Evolutionary conservation across 129 eudicot species (phyloP).

Genomic region (Pulicaria dysenterica): DNA sequence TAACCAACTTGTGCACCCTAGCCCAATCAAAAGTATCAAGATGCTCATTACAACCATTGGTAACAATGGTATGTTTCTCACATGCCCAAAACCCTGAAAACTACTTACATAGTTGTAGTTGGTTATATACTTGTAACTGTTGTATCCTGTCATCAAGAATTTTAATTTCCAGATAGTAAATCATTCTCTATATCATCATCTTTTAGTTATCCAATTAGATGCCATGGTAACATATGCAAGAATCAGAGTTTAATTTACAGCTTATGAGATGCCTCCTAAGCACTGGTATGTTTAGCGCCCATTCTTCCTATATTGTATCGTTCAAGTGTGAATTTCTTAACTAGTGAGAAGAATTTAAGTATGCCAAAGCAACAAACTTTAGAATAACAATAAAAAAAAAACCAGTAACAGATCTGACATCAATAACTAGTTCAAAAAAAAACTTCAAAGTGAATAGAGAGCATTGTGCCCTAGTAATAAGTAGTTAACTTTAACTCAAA

Average conservation of each 20-base stretch:
- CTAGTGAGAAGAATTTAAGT: constrained; percentile 2
- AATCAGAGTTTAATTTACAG: neutral
- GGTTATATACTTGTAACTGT: neutral
- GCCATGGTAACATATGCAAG: neutral
- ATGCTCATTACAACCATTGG: constrained; percentile 13
- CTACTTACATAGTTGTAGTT: neutral
- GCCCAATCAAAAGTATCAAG: constrained; percentile 8
- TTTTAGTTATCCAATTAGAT: neutral
- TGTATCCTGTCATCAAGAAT: neutral
- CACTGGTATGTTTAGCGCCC: neutral
- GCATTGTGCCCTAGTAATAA: constrained; percentile 20
- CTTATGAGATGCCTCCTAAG: neutral
- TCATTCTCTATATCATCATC: neutral
- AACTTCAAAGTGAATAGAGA: constrained; percentile 8
- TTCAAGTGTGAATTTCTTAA: neutral
- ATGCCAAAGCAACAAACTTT: neutral
- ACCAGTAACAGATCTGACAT: constrained; percentile 6
- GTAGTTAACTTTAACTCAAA: constrained; percentile 12
- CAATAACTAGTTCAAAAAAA: neutral
- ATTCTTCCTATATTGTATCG: constrained; percentile 11
- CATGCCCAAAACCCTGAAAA: neutral
- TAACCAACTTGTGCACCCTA: constrained; percentile 1
- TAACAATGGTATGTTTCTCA: neutral
- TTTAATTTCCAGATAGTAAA: neutral
- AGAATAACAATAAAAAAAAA: constrained; percentile 2